phyloP scores from a whole-genome alignment of 164 flowering plant genomes.

The Chloranthus sessilifolius region DNA sequence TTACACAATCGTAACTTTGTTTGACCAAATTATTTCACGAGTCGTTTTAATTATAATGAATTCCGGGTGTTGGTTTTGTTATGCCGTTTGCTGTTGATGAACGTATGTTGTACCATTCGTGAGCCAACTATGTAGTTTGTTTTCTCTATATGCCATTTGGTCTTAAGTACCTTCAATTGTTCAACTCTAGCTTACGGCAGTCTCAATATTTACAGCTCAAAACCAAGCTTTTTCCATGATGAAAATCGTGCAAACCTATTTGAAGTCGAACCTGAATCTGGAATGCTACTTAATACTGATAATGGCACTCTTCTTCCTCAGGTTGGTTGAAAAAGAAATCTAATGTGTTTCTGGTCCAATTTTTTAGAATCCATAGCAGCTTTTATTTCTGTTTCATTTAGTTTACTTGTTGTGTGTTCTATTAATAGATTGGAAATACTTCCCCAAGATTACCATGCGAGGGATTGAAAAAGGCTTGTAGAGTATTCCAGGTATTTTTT shows the following conservation, averaged over 20 bases:
- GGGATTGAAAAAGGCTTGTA: conserved; percentile 34
- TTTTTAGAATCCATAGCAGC: neutral
- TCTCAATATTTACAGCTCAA: conserved; percentile 62
- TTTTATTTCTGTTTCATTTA: conserved; percentile 5
- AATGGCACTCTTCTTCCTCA: conserved; percentile 85
- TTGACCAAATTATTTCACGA: no score
- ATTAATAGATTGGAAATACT: conserved; percentile 51
- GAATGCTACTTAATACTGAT: conserved; percentile 87
- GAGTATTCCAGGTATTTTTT: conserved; percentile 73
- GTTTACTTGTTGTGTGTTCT: conserved; percentile 1
- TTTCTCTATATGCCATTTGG: no score
- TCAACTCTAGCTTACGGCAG: no score
- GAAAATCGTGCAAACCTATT: conserved; percentile 77
- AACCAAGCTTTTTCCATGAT: conserved; percentile 91
- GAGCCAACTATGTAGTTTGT: no score
- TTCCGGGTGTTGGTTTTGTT: no score
- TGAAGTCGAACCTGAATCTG: conserved; percentile 86
- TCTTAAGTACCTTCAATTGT: no score
- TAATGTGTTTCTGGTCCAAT: neutral
- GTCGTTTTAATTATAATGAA: no score
- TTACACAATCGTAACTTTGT: no score
- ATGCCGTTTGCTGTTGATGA: no score
- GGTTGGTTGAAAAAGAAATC: conserved; percentile 31
- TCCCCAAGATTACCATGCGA: conserved; percentile 32
- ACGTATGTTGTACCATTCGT: no score